Conservation (phyloP, 73 alveolate species). For the Uronychia binucleata region DNA sequence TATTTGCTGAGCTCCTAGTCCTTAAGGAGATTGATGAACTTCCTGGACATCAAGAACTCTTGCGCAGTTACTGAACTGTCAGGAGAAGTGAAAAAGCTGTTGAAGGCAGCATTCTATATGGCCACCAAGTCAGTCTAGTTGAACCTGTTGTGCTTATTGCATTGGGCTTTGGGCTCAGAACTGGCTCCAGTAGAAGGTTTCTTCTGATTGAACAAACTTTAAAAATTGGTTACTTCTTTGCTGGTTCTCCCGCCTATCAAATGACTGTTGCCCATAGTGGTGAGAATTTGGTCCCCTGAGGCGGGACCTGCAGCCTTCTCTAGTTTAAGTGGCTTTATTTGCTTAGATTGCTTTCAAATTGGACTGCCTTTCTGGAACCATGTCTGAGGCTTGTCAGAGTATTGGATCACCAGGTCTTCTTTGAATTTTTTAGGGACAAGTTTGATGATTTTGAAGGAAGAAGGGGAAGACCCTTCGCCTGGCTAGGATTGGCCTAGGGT, state of each 20-base stretch:
- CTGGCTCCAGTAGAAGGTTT: too few relatives aligned
- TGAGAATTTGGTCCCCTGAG: background rate
- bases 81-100: background rate
- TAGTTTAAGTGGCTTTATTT: background rate
- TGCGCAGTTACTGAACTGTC: background rate
- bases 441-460: background rate
- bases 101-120: background rate
- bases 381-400: background rate
- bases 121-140: background rate
- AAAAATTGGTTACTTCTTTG: too few relatives aligned
- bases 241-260: too few relatives aligned
- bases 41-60: background rate
- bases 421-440: background rate
- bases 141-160: too few relatives aligned
- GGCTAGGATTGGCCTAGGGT: too few relatives aligned
- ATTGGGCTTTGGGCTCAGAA: too few relatives aligned
- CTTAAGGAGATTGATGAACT: background rate
- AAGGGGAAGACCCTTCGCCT: background rate
- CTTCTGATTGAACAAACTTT: too few relatives aligned
- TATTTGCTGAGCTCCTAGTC: background rate
- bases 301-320: background rate
- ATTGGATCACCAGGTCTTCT: background rate
- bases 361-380: background rate
- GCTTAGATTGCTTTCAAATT: background rate
- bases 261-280: too few relatives aligned